A percentile compares a stretch with the other conserved stretches of the same genome.
Evolutionary conservation across 306 rosid genomes (phyloP).

Genomic region (Arachis hypogaea): DNA sequence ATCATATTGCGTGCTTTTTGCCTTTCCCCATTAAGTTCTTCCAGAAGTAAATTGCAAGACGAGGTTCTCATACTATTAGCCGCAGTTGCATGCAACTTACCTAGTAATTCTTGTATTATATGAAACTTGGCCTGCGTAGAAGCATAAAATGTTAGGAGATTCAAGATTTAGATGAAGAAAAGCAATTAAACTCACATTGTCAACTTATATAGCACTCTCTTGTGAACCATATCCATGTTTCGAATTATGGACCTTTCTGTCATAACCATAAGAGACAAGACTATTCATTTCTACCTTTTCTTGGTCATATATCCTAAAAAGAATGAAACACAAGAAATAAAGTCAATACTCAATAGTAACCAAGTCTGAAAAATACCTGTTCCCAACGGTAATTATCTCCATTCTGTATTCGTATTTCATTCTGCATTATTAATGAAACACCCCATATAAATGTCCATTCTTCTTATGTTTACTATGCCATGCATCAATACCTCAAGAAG

Average conservation of each 20-base stretch:
- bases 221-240: too few relatives aligned
- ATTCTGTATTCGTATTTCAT: conserved; percentile 82
- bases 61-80: conserved; percentile 53
- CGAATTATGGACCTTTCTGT: conserved; percentile 23
- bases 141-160: conserved; percentile 20
- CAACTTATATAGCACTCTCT: not conserved
- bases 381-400: conserved; percentile 78
- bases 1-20: conserved; percentile 63
- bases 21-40: conserved; percentile 75
- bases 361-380: conserved; percentile 61
- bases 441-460: conserved; percentile 21
- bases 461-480: conserved; percentile 20
- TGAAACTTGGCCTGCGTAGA: conserved; percentile 84
- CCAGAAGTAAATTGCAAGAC: conserved; percentile 59
- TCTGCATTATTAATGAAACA: conserved; percentile 59
- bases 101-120: conserved; percentile 81
- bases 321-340: conserved; percentile 36
- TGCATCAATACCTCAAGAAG: conserved; percentile 7
- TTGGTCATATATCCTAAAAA: not conserved
- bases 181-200: conserved; percentile 18
- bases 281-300: conserved; percentile 18
- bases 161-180: conserved; percentile 28
- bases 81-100: conserved; percentile 79
- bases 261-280: not conserved
- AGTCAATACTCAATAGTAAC: conserved; percentile 31